phyloP scores from a whole-genome alignment of 306 rosid genomes.

The Quercus suber region DNA sequence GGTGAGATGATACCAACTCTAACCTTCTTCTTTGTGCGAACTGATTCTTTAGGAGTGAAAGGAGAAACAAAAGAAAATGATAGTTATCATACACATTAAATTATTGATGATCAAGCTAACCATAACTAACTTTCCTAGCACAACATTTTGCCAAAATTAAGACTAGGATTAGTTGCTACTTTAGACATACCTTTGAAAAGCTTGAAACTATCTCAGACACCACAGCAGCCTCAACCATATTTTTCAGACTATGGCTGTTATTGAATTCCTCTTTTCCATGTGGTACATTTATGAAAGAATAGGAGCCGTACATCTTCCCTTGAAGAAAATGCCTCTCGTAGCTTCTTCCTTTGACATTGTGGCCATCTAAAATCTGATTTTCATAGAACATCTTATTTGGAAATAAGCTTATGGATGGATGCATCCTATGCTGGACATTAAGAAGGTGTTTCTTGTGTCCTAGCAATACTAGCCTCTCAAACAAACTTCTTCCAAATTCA shows the following conservation, averaged over 20 bases:
- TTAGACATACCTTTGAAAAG: constrained; percentile 25
- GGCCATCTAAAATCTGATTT: constrained; percentile 14
- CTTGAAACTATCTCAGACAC: constrained; percentile 27
- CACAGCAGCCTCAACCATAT: constrained; percentile 34
- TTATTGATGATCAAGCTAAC: not conserved
- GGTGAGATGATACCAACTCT: constrained; percentile 43
- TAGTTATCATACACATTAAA: not conserved
- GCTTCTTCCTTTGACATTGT: constrained; percentile 17
- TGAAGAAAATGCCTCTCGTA: constrained; percentile 14
- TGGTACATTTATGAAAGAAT: constrained; percentile 31
- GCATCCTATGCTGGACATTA: constrained; percentile 40
- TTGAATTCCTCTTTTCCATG: constrained; percentile 30
- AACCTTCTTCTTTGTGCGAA: constrained; percentile 10
- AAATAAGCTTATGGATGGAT: constrained; percentile 39
- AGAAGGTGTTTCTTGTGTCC: constrained; percentile 39
- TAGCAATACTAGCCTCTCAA: constrained; percentile 30
- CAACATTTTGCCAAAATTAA: not conserved
- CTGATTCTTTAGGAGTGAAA: constrained; percentile 1
- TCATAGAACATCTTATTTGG: constrained; percentile 33
- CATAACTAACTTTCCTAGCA: not conserved
- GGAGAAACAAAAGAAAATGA: not conserved
- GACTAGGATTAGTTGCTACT: not conserved
- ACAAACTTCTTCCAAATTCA: constrained; percentile 41
- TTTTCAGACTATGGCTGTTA: constrained; percentile 15
- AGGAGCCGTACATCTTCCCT: constrained; percentile 28